Conservation (phyloP, 306 rosid species). For the Vigna radiata region DNA sequence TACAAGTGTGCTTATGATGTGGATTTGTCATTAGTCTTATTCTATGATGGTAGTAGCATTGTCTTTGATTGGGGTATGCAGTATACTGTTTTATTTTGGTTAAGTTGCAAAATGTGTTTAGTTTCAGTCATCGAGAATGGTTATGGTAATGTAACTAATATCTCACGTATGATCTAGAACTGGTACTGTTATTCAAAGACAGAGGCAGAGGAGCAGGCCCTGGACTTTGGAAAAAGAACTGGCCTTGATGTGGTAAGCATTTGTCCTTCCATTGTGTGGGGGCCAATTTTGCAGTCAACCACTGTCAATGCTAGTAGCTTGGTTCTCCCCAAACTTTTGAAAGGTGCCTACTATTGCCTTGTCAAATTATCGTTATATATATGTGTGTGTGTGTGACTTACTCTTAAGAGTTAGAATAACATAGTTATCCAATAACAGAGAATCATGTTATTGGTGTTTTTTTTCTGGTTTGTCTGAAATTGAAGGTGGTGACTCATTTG, state of each 20-base stretch:
- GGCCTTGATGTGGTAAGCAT: conserved; percentile 64
- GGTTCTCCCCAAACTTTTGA: conserved; percentile 55
- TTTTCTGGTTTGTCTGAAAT: conserved; percentile 27
- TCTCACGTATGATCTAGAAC: conserved; percentile 53
- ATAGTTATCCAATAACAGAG: background rate
- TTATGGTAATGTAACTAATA: conserved; percentile 20
- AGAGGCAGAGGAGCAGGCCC: conserved; percentile 73
- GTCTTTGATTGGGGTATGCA: background rate
- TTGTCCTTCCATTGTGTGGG: conserved; percentile 60
- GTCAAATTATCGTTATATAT: background rate
- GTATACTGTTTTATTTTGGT: conserved; percentile 1
- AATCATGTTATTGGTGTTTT: background rate
- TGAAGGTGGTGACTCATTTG: conserved; percentile 63
- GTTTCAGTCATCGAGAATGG: conserved; percentile 5
- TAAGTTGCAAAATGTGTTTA: background rate
- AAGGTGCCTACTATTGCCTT: conserved; percentile 52
- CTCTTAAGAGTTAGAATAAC: too few relatives aligned
- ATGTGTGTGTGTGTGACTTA: too few relatives aligned
- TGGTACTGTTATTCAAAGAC: conserved; percentile 86
- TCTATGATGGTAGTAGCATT: background rate
- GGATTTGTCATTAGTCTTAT: background rate
- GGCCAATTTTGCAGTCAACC: conserved; percentile 69
- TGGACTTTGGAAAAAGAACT: conserved; percentile 57
- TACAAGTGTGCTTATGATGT: conserved; percentile 13
- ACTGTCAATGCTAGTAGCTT: conserved; percentile 66